Conservation (phyloP, 345 rosid genomes). For the Eucalyptus pumila region DNA sequence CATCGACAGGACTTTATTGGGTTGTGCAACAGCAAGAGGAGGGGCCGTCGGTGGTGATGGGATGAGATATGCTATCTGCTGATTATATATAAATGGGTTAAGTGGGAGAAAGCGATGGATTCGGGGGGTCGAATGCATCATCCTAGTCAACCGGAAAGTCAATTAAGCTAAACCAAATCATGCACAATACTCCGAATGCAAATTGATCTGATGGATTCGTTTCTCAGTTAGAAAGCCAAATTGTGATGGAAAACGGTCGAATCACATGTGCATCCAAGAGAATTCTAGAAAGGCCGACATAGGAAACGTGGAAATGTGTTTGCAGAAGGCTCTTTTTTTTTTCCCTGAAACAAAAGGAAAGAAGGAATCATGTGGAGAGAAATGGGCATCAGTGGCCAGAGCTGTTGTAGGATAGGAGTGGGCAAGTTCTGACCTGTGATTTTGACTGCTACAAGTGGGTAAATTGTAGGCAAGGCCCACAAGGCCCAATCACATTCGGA, state of each 20-base stretch:
- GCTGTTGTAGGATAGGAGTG: neutral
- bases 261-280: neutral
- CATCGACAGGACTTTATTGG: neutral
- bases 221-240: neutral
- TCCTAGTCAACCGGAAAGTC: neutral
- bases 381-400: neutral
- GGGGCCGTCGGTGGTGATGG: neutral
- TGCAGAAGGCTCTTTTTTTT: neutral
- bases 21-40: neutral
- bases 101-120: neutral
- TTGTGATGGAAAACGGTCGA: neutral
- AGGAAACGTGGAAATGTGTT: neutral
- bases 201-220: neutral
- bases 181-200: neutral
- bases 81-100: neutral
- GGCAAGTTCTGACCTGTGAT: neutral
- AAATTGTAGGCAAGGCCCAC: neutral
- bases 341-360: neutral
- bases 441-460: neutral
- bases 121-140: neutral
- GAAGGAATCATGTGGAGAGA: neutral
- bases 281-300: neutral
- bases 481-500: neutral
- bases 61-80: neutral
- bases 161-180: neutral